Evolutionary conservation across 306 rosid genomes (phyloP), one percentile per base, ranked within the genome.

Genomic region (Corylus avellana): DNA sequence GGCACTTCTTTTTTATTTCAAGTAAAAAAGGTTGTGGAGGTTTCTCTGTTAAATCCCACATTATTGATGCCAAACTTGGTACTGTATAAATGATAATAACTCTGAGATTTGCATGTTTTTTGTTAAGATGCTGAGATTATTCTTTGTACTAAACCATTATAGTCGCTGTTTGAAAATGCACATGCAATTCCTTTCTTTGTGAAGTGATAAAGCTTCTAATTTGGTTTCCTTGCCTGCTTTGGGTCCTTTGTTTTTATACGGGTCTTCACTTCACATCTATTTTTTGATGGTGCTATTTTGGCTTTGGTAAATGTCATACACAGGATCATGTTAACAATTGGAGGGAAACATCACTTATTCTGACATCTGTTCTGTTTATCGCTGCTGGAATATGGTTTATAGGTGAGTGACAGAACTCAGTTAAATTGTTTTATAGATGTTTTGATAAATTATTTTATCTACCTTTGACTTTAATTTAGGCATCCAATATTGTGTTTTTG

Each of bases 371-470:
- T 74, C 86, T 88, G 84, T 93, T 93, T 84, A 75, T 91, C 77
- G 98, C 98, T 47, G 90, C 97, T 70, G 88, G 68, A 62, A 77
- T 90, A 77, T 93, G 98, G 98, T 91, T 89, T 83, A 77, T 90
- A 54, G 98, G 98, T 91, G 75, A 87, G 91, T 70, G 46, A n/a
- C 63, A 46, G 39, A 49, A 72, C 42, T 73, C 74, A 55, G 46
- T 84, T 81, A 54, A 77, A 54, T 18, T 20, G 50, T 53, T 62
- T 74, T 68, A 39, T 47, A 77, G 47, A 62, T 42, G 20, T 73
- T 47, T 37, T 35, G 56, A 73, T 58, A 46, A 47, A 17, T 48
- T 39, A 53, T 29, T 49, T 8, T 49, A 48, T 32, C 47, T 17
- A 29, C 63, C 75, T 51, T 16, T 74, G 71, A 11, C 54, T 59